Conservation (phyloP, 2,329 filamentous ascomycete genomes). For the Trichoderma afroharzianum region DNA sequence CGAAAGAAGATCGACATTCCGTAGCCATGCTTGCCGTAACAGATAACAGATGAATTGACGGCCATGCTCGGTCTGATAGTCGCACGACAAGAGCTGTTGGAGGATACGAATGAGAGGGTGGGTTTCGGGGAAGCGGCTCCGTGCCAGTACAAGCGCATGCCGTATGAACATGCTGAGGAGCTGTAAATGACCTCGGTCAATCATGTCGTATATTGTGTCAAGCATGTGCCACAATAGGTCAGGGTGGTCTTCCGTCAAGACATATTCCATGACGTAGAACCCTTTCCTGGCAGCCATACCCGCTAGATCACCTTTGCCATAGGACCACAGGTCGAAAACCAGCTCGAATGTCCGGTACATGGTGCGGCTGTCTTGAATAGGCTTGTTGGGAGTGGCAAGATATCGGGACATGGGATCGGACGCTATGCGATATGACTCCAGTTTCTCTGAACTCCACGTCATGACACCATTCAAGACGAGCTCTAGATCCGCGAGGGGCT, state of each 20-base stretch:
- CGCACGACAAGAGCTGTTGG: slow-evolving; percentile 29
- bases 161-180: slow-evolving; percentile 34
- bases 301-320: slow-evolving; percentile 34
- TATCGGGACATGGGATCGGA: slow-evolving; percentile 37
- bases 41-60: slow-evolving; percentile 32
- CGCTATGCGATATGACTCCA: slow-evolving; percentile 27
- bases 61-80: slow-evolving; percentile 31
- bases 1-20: slow-evolving; percentile 35
- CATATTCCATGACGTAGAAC: slow-evolving; percentile 36
- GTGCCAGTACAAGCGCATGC: slow-evolving; percentile 30
- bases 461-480: slow-evolving; percentile 33
- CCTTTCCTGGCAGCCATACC: slow-evolving; percentile 36
- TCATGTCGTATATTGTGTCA: slow-evolving; percentile 39
- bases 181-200: slow-evolving; percentile 33
- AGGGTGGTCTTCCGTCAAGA: slow-evolving; percentile 36
- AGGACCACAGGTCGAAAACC: slow-evolving; percentile 36
- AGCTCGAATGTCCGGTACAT: slow-evolving; percentile 40
- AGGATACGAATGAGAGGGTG: slow-evolving; percentile 35
- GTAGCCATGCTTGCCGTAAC: slow-evolving; percentile 35
- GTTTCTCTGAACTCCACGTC: slow-evolving; percentile 34
- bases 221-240: slow-evolving; percentile 38
- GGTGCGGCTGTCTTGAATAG: slow-evolving; percentile 37
- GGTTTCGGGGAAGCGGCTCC: slow-evolving; percentile 28
- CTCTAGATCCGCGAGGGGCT: slow-evolving; percentile 30
- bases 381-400: slow-evolving; percentile 33